Percentiles rank a stretch among this genome's conserved stretches.
These are phyloP conservation scores for Parastagonospora avenae DNA, from an alignment of 2,329 filamentous ascomycete species.

Conservation along the genomic window DNA sequence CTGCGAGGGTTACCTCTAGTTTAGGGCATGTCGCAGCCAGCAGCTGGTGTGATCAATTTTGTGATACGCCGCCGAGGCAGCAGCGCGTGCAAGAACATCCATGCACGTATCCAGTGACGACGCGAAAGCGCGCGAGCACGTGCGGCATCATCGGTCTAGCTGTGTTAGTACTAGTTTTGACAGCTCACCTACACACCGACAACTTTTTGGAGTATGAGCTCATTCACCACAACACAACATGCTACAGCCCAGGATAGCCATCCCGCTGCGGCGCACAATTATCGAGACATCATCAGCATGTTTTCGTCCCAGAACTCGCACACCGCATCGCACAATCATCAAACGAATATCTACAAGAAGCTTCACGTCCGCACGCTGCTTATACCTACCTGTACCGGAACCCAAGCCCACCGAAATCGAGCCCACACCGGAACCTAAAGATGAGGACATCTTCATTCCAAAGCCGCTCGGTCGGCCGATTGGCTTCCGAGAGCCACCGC, in stretches of 20 bases:
- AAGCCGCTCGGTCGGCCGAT: conserved; percentile 72
- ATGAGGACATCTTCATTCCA: conserved; percentile 53
- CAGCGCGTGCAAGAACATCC: conserved; percentile 16
- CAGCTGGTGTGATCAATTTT: conserved; percentile 5
- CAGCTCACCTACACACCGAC: conserved; percentile 8
- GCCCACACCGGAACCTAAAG: conserved; percentile 17
- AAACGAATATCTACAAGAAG: conserved; percentile 19
- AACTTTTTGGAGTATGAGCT: conserved; percentile 1
- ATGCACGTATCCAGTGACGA: background rate
- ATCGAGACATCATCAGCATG: conserved; percentile 20
- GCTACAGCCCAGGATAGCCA: conserved; percentile 39
- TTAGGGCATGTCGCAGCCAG: background rate
- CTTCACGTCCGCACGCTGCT: conserved; percentile 30
- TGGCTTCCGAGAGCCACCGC: conserved; percentile 75
- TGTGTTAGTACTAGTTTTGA: conserved; percentile 16
- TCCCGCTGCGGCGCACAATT: conserved; percentile 18
- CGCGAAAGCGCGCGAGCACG: conserved; percentile 22
- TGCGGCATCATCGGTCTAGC: conserved; percentile 9
- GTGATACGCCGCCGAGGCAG: conserved; percentile 16
- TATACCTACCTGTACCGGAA: conserved; percentile 21
- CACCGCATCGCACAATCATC: conserved; percentile 11
- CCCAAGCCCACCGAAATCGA: conserved; percentile 11
- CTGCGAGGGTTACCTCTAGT: background rate
- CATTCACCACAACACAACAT: conserved; percentile 21
- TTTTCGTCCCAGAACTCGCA: conserved; percentile 18